Base-by-base conservation (phyloP, 1,284 basidiomycete species). In the Papiliotrema terrestris region DNA sequence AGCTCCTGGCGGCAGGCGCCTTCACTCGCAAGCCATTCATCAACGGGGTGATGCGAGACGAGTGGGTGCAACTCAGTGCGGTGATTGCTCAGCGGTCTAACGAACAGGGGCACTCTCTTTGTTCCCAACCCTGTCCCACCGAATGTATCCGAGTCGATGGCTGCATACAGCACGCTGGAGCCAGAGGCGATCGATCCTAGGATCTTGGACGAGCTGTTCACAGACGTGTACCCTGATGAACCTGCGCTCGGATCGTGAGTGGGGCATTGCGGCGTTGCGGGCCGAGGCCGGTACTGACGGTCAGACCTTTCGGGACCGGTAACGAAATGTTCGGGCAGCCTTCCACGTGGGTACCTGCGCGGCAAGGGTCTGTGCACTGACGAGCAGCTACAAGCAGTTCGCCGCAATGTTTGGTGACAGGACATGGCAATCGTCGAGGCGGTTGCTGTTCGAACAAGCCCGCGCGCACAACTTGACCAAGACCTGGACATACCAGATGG, bases 11-110 rank as follows among this genome's bases (percentile, higher is more conserved):
- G 8, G 42, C 63, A 43, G 73, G 72, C 23, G 45, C 59, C 35
- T 71, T 75, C 51, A 63, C 66, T 0, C 63, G 67, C 25, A 66
- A 72, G 11, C 76, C 78, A 0, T 76, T 74, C 54, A 73, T 78
- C 50, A 65, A 67, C 14, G 74, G 78, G 15, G 71, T 70, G 56
- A 58, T 56, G 55, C 59, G 65, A 25, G 74, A 76, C 53, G 74
- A 76, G 29, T 32, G 11, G 29, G 29, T 32, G 5, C 11, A n/a
- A n/a, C n/a, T n/a, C n/a, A n/a, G n/a, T n/a, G n/a, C n/a, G n/a
- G n/a, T 32, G 29, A 6, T 32, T 11, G 6, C 29, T 5, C 11
- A 32, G 5, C 6, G 29, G 6, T 6, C 29, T 32, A 11, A 32
- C 29, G 29, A 5, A 32, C 29, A 32, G 29, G 50, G 71, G 73